Evolutionary conservation across 2,329 filamentous ascomycete genomes (phyloP), one percentile per base, ranked within the genome.

Genomic region (Verticillium nonalfalfae): DNA sequence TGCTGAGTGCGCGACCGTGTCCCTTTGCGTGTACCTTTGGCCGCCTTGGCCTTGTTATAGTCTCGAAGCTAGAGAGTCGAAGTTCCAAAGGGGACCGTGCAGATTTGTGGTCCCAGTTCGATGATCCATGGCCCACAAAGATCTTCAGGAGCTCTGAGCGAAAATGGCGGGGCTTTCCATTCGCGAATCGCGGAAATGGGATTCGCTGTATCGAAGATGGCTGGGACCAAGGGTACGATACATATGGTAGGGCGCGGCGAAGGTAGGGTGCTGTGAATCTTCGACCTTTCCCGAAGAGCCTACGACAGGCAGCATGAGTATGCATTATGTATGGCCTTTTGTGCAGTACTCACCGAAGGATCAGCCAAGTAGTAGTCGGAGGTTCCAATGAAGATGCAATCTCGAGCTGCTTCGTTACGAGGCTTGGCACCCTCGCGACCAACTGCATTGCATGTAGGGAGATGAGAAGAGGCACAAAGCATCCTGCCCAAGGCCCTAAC

Each of bases 1-100:
- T 91, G 89, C 74, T 89, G 64, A 65, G 59, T 31, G 21, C 33
- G 5, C 45, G 45, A 21, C 15, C 45, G 45, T 18, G 45, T n/a
- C 4, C 2, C n/a, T 26, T 10, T 21, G 3, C 45, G 45, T 18
- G 45, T n/a, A 9, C 2, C n/a, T 26, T 10, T 21, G 3, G 45
- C n/a, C 21, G 18, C 26, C 45, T 52, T 52, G 45, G 45, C 45
- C 6, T 26, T 21, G 45, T 52, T 18, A 52, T 52, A 11, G 45
- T 52, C 3, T 26, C 15, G 18, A 26, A 52, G 45, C 45, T 52
- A 52, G 45, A 52, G 45, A 52, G 45, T 18, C 18, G 45, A 10
- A 52, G 45, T 5, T 21, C 7, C 35, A n/a, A 21, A 31, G 5
- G 7, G 45, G 21, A 18, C 45, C 45, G 45, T 52, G 45, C 15